These are phyloP conservation scores for Claviceps fusiformis DNA, from an alignment of 2,329 filamentous ascomycete species.

Conservation along the genomic window DNA sequence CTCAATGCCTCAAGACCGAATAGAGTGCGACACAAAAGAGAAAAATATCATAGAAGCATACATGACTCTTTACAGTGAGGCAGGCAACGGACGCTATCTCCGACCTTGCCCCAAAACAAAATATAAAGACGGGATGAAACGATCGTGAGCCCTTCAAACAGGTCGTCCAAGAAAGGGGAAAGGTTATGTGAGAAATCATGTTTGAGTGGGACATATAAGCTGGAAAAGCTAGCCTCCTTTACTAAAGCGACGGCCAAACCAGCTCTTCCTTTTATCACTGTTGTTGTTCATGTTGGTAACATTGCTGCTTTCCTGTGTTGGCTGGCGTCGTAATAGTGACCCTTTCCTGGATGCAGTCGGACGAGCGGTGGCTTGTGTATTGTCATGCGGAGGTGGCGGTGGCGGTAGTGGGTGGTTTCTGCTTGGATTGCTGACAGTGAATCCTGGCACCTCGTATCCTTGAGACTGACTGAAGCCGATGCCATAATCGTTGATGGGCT, in stretches of 20 bases:
- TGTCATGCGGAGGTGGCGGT: constrained; percentile 9
- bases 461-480: constrained; percentile 38
- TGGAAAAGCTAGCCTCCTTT: constrained; percentile 26
- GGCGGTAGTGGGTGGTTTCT: constrained; percentile 14
- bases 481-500: constrained; percentile 51
- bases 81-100: not conserved
- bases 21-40: not conserved
- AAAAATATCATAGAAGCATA: constrained; percentile 3
- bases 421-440: constrained; percentile 19
- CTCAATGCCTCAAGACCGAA: not conserved
- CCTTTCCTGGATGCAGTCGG: constrained; percentile 17
- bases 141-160: not conserved
- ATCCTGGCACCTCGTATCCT: constrained; percentile 27
- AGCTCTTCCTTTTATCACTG: constrained; percentile 72
- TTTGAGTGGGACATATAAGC: not conserved
- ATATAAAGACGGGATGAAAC: not conserved
- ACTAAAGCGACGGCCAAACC: constrained; percentile 75
- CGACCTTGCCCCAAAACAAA: not conserved
- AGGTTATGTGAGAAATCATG: not conserved
- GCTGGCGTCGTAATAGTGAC: constrained; percentile 6
- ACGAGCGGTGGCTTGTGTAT: constrained; percentile 8
- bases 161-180: not conserved
- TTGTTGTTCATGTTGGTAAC: not conserved
- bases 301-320: not conserved
- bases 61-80: not conserved